Conservation (phyloP, 306 rosid genomes). For the Pachyrhizus erosus region DNA sequence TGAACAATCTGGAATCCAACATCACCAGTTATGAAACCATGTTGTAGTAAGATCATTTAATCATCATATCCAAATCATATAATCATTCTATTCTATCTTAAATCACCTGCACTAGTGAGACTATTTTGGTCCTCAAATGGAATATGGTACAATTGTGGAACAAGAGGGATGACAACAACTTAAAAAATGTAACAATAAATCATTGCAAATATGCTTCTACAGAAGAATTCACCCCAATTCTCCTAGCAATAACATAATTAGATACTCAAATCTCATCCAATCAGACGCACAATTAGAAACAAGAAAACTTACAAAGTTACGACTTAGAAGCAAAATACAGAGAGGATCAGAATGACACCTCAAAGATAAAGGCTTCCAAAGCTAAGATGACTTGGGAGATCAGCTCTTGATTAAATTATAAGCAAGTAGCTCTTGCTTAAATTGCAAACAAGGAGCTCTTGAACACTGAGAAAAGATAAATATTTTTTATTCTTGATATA, state of each 20-base stretch:
- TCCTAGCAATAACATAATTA: not conserved
- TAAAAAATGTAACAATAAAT: not conserved
- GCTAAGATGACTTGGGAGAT: constrained; percentile 28
- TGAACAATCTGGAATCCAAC: not conserved
- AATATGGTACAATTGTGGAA: not conserved
- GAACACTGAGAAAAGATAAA: constrained; percentile 6
- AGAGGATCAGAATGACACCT: constrained; percentile 28
- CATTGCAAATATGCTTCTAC: not conserved
- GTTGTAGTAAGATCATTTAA: not conserved
- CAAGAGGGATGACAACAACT: not conserved
- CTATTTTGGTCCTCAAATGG: not conserved
- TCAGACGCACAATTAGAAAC: not conserved
- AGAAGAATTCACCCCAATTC: constrained; percentile 15
- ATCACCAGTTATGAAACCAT: not conserved
- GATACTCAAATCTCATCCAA: not conserved
- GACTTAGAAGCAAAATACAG: not conserved
- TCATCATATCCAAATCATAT: not conserved
- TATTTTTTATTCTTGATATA: not conserved
- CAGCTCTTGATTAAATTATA: too few relatives aligned
- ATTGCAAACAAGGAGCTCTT: constrained; percentile 1
- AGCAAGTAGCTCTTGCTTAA: constrained; percentile 21
- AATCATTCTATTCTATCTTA: not conserved
- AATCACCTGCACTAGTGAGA: not conserved
- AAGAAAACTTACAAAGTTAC: not conserved
- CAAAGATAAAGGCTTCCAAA: constrained; percentile 19